Evolutionary conservation across 352 stramenopile species (phyloP).

Genomic region (Phytophthora multivora): DNA sequence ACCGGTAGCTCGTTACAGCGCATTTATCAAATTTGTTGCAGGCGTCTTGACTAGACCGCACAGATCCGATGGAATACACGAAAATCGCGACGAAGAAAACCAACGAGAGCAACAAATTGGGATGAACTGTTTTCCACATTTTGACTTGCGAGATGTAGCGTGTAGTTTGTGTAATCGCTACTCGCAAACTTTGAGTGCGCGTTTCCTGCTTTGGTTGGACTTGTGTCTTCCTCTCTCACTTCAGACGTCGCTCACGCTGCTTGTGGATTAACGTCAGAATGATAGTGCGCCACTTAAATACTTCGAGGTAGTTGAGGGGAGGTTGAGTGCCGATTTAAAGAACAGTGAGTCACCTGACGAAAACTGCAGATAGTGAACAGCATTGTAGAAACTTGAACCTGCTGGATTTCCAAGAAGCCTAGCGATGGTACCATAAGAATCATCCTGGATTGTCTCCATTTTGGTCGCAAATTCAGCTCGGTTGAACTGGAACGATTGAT

Average conservation of each 20-base stretch:
- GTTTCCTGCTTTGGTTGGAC: conserved; percentile 9
- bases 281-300: conserved; percentile 51
- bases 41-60: conserved; percentile 26
- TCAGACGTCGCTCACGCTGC: conserved; percentile 18
- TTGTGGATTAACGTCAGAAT: conserved; percentile 37
- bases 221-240: conserved; percentile 15
- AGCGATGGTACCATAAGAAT: conserved; percentile 44
- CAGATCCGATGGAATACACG: conserved; percentile 37
- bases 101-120: conserved; percentile 27
- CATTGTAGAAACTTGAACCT: conserved; percentile 45
- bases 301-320: too few relatives aligned
- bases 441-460: conserved; percentile 29
- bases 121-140: conserved; percentile 26
- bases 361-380: conserved; percentile 55
- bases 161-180: conserved; percentile 15
- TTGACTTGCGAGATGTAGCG: conserved; percentile 8
- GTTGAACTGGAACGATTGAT: conserved; percentile 53
- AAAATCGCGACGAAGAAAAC: conserved; percentile 42
- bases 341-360: conserved; percentile 21
- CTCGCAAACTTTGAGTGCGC: conserved; percentile 12
- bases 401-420: conserved; percentile 50
- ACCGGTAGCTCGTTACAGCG: conserved; percentile 48
- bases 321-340: conserved; percentile 43
- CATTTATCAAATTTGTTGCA: conserved; percentile 44
- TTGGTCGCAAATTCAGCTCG: conserved; percentile 40